Conservation (phyloP, 2,329 filamentous ascomycete species). For the Diaporthe australafricana region DNA sequence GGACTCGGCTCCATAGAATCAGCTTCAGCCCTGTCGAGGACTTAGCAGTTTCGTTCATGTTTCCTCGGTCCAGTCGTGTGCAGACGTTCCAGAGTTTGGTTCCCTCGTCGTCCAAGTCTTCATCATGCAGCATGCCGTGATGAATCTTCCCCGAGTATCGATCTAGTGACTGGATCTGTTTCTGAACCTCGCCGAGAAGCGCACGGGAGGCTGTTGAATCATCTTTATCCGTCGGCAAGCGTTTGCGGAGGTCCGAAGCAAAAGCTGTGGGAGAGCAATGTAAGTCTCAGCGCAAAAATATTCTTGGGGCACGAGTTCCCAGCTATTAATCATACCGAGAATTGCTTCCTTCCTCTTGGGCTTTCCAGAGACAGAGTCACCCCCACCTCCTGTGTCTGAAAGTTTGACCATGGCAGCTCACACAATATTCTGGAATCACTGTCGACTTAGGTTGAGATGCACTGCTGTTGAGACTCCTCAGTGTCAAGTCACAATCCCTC, state of each 20-base stretch:
- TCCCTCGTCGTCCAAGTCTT: constrained; percentile 66
- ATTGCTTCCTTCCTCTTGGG: constrained; percentile 21
- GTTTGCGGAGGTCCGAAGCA: constrained; percentile 42
- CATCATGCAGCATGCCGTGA: constrained; percentile 46
- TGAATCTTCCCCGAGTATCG: constrained; percentile 46
- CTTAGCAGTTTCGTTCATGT: constrained; percentile 28
- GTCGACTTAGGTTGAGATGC: neutral
- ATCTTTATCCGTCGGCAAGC: constrained; percentile 43
- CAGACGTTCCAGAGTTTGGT: constrained; percentile 76
- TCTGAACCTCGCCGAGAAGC: constrained; percentile 55
- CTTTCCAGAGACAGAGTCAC: constrained; percentile 3
- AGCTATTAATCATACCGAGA: constrained; percentile 17
- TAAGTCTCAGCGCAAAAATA: constrained; percentile 5
- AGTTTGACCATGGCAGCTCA: constrained; percentile 20
- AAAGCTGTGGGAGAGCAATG: constrained; percentile 30
- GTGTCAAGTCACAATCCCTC: neutral
- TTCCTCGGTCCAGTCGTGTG: constrained; percentile 60
- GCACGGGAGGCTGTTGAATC: constrained; percentile 44
- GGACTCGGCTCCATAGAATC: constrained; percentile 55
- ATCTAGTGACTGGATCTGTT: constrained; percentile 50
- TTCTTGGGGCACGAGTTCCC: neutral
- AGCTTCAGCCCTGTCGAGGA: constrained; percentile 40
- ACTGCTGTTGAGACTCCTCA: neutral
- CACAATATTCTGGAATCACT: neutral
- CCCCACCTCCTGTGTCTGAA: constrained; percentile 3